phyloP scores from a whole-genome alignment of 768 basidiomycete species.

The Coprinopsis strossmayeri region DNA sequence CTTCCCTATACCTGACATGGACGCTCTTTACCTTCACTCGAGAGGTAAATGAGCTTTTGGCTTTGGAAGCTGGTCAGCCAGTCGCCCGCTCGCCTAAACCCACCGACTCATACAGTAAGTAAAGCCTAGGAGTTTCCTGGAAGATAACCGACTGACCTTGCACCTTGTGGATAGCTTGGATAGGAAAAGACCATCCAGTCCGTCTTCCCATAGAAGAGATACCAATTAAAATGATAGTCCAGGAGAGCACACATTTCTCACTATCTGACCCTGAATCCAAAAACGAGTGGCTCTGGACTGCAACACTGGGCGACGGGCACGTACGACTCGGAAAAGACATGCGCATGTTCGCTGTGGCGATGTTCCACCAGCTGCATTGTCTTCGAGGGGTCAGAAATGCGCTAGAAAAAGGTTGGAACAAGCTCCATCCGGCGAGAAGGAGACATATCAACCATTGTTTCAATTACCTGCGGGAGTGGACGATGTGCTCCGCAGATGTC shows the following conservation, averaged over 20 bases:
- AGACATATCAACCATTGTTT: conserved; percentile 37
- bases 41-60: conserved; percentile 16
- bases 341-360: conserved; percentile 27
- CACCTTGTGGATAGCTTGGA: conserved; percentile 15
- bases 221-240: conserved; percentile 20
- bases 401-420: conserved; percentile 20
- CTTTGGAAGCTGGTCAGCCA: conserved; percentile 14
- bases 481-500: conserved; percentile 39
- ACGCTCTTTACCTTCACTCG: conserved; percentile 16
- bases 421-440: conserved; percentile 14
- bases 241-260: conserved; percentile 24
- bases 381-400: conserved; percentile 25
- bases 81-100: conserved; percentile 11
- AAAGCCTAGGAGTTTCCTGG: conserved; percentile 3
- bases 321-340: conserved; percentile 21
- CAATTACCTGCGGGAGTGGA: conserved; percentile 40
- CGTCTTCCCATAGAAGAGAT: conserved; percentile 21
- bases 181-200: conserved; percentile 21
- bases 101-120: conserved; percentile 19
- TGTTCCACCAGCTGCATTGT: conserved; percentile 47
- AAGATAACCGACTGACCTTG: neutral
- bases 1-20: conserved; percentile 23
- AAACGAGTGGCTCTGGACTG: conserved; percentile 25
- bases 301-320: conserved; percentile 21
- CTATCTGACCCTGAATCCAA: conserved; percentile 20